Evolutionary conservation across 441 rosid species (phyloP), one percentile per base, ranked within the genome.

Genomic region (Brassica hybrid): DNA sequence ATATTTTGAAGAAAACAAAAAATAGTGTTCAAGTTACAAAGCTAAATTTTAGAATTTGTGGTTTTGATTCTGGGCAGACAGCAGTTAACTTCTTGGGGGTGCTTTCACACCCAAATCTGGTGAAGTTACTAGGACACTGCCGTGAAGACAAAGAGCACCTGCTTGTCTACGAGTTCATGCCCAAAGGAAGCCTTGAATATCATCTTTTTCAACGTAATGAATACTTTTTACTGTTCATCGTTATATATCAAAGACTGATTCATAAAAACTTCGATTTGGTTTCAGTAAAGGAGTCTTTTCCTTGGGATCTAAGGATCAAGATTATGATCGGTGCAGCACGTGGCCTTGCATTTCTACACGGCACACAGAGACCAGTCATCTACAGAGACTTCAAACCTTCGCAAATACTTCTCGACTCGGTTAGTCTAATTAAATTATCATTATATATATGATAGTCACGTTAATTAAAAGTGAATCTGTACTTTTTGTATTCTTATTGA

Each of bases 301-400:
- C 90, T 54, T 87, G 89, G 89, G 88, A 88, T 10, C 38, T 81
- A 34, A 76, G 90, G 80, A 80, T 88, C 18, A 85, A 84, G 77
- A 85, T 86, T 71, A 84, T 84, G 17, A 80, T 82, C 7, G 88
- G 86, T 77, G 90, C 90, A 56, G 90, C 92, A 56, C 83, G 82
- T 25, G 92, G 92, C 54, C 82, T 88, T 58, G 83, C 81, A 34
- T 85, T 84, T 82, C 82, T 86, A 69, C 92, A 88, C 45, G 59
- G 85, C 60, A 83, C 77, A 38, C 81, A 85, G 17, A 83, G 80
- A 82, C 81, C 84, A 80, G 86, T 88, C 83, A 88, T 86, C 61
- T 83, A 85, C 73, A 78, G 90, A 76, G 89, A 88, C 66, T 88
- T 88, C 69, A 86, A 85, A 84, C 86, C 92, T 67, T 83, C 92